Conservation (phyloP, 352 stramenopile genomes). For the Plasmopara muralis region DNA sequence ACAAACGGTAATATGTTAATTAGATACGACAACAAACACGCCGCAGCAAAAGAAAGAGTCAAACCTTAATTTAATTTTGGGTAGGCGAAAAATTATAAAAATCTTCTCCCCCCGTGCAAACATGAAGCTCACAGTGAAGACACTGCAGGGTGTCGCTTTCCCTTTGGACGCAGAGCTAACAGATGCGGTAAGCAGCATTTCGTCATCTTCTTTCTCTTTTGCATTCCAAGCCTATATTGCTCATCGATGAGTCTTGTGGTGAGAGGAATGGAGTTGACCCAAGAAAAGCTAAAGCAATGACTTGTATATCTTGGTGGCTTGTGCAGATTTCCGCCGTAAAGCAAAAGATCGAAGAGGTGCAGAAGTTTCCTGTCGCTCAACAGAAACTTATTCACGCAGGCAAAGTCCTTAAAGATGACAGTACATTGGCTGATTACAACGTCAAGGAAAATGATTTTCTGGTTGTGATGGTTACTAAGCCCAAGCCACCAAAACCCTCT, state of each 20-base stretch:
- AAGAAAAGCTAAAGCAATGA: conserved; percentile 4
- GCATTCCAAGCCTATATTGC: background rate
- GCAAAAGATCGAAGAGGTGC: conserved; percentile 66
- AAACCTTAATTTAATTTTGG: no score
- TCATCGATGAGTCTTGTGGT: background rate
- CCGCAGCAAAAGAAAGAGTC: no score
- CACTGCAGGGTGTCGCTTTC: conserved; percentile 78
- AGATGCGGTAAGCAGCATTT: conserved; percentile 42
- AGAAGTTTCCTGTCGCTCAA: conserved; percentile 61
- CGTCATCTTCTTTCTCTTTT: background rate
- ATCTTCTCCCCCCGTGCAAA: conserved; percentile 11
- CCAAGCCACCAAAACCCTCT: conserved; percentile 52
- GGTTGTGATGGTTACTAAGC: conserved; percentile 86
- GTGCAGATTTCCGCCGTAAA: conserved; percentile 72
- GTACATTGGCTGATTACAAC: conserved; percentile 70
- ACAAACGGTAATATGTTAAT: no score
- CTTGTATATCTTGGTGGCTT: conserved; percentile 3
- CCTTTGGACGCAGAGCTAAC: conserved; percentile 61
- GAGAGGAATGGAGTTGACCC: conserved; percentile 1
- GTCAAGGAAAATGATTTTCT: conserved; percentile 87
- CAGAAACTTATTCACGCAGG: conserved; percentile 86
- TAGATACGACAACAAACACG: no score
- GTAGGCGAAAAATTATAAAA: background rate
- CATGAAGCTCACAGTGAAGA: conserved; percentile 88
- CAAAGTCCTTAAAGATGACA: conserved; percentile 87